Base-by-base conservation (phyloP, 2,329 filamentous ascomycete genomes). In the Chaetoscypha palmicola region DNA sequence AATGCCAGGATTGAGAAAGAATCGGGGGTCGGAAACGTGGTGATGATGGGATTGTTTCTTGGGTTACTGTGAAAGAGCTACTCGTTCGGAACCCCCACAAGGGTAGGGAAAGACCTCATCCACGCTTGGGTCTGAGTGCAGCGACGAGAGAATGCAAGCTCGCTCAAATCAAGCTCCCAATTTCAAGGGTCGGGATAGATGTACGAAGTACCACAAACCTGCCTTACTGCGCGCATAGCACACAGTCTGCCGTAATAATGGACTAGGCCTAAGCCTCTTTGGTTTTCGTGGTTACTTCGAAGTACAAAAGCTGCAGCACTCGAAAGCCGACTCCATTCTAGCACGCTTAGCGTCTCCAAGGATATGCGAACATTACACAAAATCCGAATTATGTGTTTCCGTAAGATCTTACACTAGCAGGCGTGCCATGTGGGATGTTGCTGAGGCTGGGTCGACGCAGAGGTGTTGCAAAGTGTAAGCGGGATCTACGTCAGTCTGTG, bases 401-500 rank as follows among this genome's bases (percentile, higher is more conserved):
- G 32, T 34, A 16, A 34, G 32, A 34, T 34, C 32, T 34, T 34
- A 34, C 32, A 16, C 32, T 34, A 34, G 32, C 32, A 34, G 19
- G 32, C 32, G 4, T 34, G 32, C 32, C 32, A 34, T 34, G 32
- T 34, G 32, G 32, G 19, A 34, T 34, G 14, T n/a, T 16, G 16
- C n/a, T 34, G 17, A 34, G 12, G 32, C 32, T 16, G 32, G 32
- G n/a, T 16, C 17, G 16, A 34, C n/a, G 32, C 32, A 14, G 32
- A 16, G n/a, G 19, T n/a, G 17, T 4, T 4, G 17, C 32, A 9
- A 16, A 34, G 19, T 4, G n/a, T 9, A 16, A 28, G 24, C 24
- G 12, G 24, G 24, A 7, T 7, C 24, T 28, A 7, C 24, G 24
- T 28, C 24, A 28, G 12, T 12, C 24, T 7, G 24, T 28, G 12